These are phyloP conservation scores for Psilocybe azurescens DNA, from an alignment of 768 basidiomycete species.

Conservation along the genomic window DNA sequence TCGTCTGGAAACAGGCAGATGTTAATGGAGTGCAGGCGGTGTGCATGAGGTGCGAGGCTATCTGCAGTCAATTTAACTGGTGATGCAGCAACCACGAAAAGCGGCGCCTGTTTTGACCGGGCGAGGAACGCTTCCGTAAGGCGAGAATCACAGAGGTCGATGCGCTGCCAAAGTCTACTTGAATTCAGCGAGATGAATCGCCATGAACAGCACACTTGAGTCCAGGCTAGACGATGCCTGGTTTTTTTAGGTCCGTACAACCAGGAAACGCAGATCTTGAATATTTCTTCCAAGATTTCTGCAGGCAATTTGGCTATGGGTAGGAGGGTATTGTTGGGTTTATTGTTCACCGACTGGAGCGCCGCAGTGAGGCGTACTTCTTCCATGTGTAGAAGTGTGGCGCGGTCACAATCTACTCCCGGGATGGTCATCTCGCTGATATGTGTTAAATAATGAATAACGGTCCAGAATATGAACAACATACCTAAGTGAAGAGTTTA, in stretches of 20 bases:
- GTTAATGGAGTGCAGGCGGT: constrained; percentile 38
- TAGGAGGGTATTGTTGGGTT: constrained; percentile 34
- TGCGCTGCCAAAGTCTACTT: constrained; percentile 42
- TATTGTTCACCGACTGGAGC: constrained; percentile 31
- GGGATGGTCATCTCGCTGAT: neutral
- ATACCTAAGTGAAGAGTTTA: neutral
- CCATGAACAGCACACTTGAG: constrained; percentile 47
- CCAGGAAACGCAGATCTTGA: constrained; percentile 42
- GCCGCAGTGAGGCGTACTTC: constrained; percentile 30
- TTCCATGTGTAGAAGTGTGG: constrained; percentile 25
- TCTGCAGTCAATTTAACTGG: constrained; percentile 31
- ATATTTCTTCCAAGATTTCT: constrained; percentile 47
- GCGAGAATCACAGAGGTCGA: constrained; percentile 40
- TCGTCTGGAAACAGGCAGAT: constrained; percentile 41
- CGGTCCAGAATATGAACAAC: constrained; percentile 4
- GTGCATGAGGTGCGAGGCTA: constrained; percentile 32
- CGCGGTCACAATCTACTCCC: constrained; percentile 7
- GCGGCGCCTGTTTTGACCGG: constrained; percentile 39
- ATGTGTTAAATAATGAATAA: too few species aligned
- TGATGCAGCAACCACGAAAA: constrained; percentile 38
- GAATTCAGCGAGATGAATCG: constrained; percentile 38
- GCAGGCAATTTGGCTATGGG: constrained; percentile 39
- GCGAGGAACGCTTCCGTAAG: constrained; percentile 40
- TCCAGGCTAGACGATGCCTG: constrained; percentile 41
- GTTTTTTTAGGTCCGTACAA: constrained; percentile 34